phyloP scores from a whole-genome alignment of 1,139 yeast species.

The Kurtzmaniella natalensis region DNA sequence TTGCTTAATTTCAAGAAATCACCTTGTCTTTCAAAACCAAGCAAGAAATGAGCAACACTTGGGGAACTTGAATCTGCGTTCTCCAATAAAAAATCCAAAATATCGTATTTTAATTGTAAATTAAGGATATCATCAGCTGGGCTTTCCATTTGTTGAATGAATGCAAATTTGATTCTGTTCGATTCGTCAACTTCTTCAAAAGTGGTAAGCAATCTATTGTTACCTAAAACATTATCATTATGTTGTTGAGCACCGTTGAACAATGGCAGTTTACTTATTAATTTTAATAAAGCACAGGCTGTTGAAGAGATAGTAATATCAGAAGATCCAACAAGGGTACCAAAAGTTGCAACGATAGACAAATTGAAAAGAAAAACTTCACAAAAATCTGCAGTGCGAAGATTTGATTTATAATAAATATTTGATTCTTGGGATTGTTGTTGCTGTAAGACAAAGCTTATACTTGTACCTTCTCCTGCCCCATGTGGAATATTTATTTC shows the following conservation, averaged over 20 bases:
- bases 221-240: slow-evolving; percentile 38
- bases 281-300: slow-evolving; percentile 52
- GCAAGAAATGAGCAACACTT: slow-evolving; percentile 65
- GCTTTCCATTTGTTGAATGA: slow-evolving; percentile 66
- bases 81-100: slow-evolving; percentile 54
- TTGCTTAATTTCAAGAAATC: slow-evolving; percentile 18
- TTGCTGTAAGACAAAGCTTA: slow-evolving; percentile 21
- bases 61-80: slow-evolving; percentile 46
- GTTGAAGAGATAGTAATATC: slow-evolving; percentile 45
- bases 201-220: slow-evolving; percentile 66
- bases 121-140: slow-evolving; percentile 22
- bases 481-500: slow-evolving; percentile 9
- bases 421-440: neutral
- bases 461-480: slow-evolving; percentile 22
- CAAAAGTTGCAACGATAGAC: slow-evolving; percentile 65
- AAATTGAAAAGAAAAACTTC: slow-evolving; percentile 70
- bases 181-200: slow-evolving; percentile 74
- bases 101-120: slow-evolving; percentile 49
- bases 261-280: slow-evolving; percentile 45
- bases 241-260: slow-evolving; percentile 34
- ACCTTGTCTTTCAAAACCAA: slow-evolving; percentile 57
- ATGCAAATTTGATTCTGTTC: slow-evolving; percentile 62
- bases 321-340: slow-evolving; percentile 62
- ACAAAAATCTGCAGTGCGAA: slow-evolving; percentile 41
- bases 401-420: neutral